Evolutionary conservation across 345 rosid genomes (phyloP), one percentile per base, ranked within the genome.

Genomic region (Populus ilicifolia): DNA sequence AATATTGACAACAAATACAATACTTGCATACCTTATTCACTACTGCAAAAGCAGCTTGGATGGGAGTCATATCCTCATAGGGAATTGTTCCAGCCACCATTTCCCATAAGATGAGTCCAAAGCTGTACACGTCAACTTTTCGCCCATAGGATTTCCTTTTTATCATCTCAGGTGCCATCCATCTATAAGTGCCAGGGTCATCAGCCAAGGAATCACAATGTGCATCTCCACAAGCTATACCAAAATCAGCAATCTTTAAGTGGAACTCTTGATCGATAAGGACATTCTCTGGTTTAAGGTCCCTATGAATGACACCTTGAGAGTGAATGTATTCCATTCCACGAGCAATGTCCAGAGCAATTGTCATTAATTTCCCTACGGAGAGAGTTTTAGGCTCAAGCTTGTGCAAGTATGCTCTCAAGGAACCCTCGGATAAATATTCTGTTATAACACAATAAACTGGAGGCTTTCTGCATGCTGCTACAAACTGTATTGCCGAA

Each of bases 91-190:
- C 98, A 21, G 98, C 91, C 23, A 91, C 89, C 97, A 96, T 88
- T 83, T 96, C 99, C 99, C 99, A 96, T 39, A 96, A 82, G 66
- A 96, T 91, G 9, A 96, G 97, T 72, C 98, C 98, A 78, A 94
- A 96, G 75, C 99, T 90, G 79, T 96, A 96, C 9, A 92, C 97
- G 75, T 96, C 99, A 6, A 91, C 99, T 85, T 86, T 92, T 76
- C 87, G 85, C 33, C 98, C 97, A 68, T 92, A 89, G 18, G 97
- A 77, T 86, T 92, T 94, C 74, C 87, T 86, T 79, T 92, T 96
- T 16, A 96, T 96, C 99, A 96, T 96, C 84, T 96, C 99, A 65
- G 99, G 99, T 74, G 99, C 99, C 99, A 96, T 96, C 99, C 99
- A 96, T 59, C 99, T 89, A 52, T 91, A 96, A 23, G 99, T 96